Evolutionary conservation across 2,329 filamentous ascomycete species (phyloP), one percentile per base, ranked within the genome.

Genomic region (Neonectria faginata): DNA sequence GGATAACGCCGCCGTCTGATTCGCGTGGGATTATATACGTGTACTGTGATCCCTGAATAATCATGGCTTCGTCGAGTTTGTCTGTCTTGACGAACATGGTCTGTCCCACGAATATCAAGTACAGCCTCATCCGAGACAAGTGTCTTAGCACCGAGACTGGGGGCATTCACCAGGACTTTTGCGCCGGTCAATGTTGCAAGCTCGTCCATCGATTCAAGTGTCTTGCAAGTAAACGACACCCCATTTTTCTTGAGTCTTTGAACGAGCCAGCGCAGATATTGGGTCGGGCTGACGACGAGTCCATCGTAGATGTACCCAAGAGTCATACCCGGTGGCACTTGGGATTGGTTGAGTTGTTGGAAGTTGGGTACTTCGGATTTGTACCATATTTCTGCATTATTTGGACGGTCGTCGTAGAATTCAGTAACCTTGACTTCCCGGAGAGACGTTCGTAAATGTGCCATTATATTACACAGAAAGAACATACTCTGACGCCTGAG

Each of bases 61-160:
- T 53, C 36, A 53, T 25, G 2, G 50, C 47, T 16, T 62, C 18
- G 10, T 48, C 47, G 9, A 52, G 39, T 18, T 47, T 29, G 27
- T 62, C 47, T n/a, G 33, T 47, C 22, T 62, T 54, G 53, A 62
- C 48, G n/a, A 62, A 42, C 60, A 58, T 57, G 4, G 54, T 62
- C 39, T 62, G 60, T 12, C 54, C 54, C 54, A 4, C 54, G 54
- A 16, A 58, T 39, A 9, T 47, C 42, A 7, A 27, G n/a, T 14
- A 58, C 54, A 20, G 27, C 22, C 7, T 39, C 20, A 27, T 57
- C 59, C 1, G n/a, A 12, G 7, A 44, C 52, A 18, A 62, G 20
- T 5, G 22, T 41, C 12, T 16, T 36, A 6, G 59, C 52, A 9
- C 52, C 59, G 5, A 54, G 29, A 29, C 59, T 52, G 8, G 51